Conservation (phyloP, 2,329 filamentous ascomycete species). For the Phoma sp. region DNA sequence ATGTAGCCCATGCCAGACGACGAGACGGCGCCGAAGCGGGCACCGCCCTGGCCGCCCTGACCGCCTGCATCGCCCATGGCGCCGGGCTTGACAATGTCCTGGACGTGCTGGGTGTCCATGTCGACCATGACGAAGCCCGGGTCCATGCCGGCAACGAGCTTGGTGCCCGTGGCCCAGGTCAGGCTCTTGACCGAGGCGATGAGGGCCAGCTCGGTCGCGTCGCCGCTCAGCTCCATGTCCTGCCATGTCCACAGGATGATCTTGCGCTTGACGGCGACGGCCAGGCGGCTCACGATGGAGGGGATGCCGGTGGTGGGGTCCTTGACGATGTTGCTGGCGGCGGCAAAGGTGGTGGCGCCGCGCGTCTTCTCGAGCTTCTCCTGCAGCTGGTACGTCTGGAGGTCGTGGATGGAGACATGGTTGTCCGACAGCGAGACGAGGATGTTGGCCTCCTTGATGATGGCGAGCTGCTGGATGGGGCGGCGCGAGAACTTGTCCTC, state of each 20-base stretch:
- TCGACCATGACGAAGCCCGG: conserved; percentile 90
- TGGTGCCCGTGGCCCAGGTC: conserved; percentile 89
- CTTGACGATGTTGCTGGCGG: conserved; percentile 94
- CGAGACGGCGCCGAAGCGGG: conserved; percentile 81
- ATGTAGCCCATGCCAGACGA: conserved; percentile 95
- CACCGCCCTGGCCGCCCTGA: conserved; percentile 61
- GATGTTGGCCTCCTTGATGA: conserved; percentile 93
- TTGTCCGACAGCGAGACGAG: conserved; percentile 91
- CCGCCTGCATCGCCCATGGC: conserved; percentile 70
- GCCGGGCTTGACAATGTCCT: conserved; percentile 80
- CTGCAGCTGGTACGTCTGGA: conserved; percentile 81
- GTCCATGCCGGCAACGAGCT: conserved; percentile 87
- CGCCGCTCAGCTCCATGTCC: conserved; percentile 82
- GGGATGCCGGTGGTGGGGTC: conserved; percentile 86
- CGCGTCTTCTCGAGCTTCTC: conserved; percentile 83
- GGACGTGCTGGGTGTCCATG: conserved; percentile 73
- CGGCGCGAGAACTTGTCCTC: conserved; percentile 92
- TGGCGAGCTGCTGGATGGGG: conserved; percentile 89
- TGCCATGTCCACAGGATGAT: conserved; percentile 95
- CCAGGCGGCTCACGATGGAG: conserved; percentile 88
- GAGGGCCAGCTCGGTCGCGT: conserved; percentile 78
- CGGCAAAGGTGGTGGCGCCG: conserved; percentile 87
- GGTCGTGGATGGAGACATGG: conserved; percentile 86
- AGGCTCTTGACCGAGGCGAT: conserved; percentile 85
- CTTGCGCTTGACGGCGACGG: conserved; percentile 90